Base-by-base conservation (phyloP, 1,139 yeast species). In the Debaryomyces robertsiae region DNA sequence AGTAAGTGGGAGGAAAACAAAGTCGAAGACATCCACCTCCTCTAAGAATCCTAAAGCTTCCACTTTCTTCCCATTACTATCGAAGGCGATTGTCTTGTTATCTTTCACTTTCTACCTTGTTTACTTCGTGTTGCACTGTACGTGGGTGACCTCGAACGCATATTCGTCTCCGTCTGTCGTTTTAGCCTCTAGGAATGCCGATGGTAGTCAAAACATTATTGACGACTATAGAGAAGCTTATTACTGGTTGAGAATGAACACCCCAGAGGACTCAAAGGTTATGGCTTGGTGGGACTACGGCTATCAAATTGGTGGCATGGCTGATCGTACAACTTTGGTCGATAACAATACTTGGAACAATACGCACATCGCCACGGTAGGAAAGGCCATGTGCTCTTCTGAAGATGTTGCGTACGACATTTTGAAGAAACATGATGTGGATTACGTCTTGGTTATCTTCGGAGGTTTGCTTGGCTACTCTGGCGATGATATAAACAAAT, bases 271-370 rank as follows among this genome's bases (percentile, higher is more conserved):
- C 61, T 86, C 97, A 36, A 90, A 88, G 65, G 85, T 94, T 48
- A 89, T 94, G 86, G 86, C 98, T 6, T 94, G 99, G 99, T 94
- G 99, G 99, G 99, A 94, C 73, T 94, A 94, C 61, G 99, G 99
- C 42, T 94, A 94, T 67, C 99, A 94, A 69, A 94, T 94, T 58
- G 98, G 98, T 54, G 99, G 99, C 47, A 93, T 94, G 98, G 98
- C 98, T 34, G 98, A 94, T 67, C 82, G 98, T 63, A 93, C 98
- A 49, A 94, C 99, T 4, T 77, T 94, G 53, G 99, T 94, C 32
- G 99, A 94, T 65, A 94, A 94, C 77, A 94, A 94, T 67, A 94
- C 99, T 9, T 94, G 99, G 99, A 94, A 94, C 64, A 94, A 94
- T 70, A 94, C 99, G 4, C 99, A 94, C 63, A 94, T 94, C 67